A percentile compares a stretch with the other conserved stretches of the same genome.
These are phyloP conservation scores for Plasmopara viticola DNA, from an alignment of 352 stramenopile genomes.

Conservation along the genomic window DNA sequence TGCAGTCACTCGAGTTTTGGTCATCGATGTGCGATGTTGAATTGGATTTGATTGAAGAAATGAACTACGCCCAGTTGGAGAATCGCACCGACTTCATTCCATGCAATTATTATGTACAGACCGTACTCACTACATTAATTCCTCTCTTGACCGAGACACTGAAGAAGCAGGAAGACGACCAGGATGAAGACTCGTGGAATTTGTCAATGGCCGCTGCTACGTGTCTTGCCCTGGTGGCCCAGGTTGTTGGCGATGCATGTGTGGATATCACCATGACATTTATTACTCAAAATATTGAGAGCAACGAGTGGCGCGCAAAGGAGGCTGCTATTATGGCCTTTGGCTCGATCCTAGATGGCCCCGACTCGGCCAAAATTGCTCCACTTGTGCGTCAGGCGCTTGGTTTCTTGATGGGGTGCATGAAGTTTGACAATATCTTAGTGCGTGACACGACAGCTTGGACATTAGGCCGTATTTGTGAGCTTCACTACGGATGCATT, in stretches of 20 bases:
- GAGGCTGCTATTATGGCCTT: slow-evolving; percentile 97
- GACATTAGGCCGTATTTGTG: slow-evolving; percentile 94
- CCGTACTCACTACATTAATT: slow-evolving; percentile 82
- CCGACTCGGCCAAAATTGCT: slow-evolving; percentile 86
- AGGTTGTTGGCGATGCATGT: slow-evolving; percentile 89
- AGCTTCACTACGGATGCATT: slow-evolving; percentile 90
- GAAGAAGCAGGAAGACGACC: slow-evolving; percentile 93
- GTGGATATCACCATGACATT: slow-evolving; percentile 92
- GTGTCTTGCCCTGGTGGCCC: slow-evolving; percentile 90
- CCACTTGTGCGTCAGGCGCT: slow-evolving; percentile 90
- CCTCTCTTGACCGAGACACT: slow-evolving; percentile 91
- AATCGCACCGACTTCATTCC: slow-evolving; percentile 43
- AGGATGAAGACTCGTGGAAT: slow-evolving; percentile 93
- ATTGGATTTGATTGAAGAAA: slow-evolving; percentile 90
- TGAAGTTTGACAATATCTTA: slow-evolving; percentile 87
- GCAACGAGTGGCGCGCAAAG: slow-evolving; percentile 91
- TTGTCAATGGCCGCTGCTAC: slow-evolving; percentile 92
- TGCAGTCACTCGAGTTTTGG: slow-evolving; percentile 98
- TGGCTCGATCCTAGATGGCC: slow-evolving; percentile 92
- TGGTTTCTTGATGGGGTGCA: slow-evolving; percentile 89
- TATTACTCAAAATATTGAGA: slow-evolving; percentile 93
- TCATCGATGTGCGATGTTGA: slow-evolving; percentile 95
- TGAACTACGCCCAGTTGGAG: slow-evolving; percentile 74
- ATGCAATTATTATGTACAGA: slow-evolving; percentile 87
- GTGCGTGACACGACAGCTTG: slow-evolving; percentile 96